Percentiles rank a stretch among this genome's conserved stretches.
phyloP scores from a whole-genome alignment of 2,329 filamentous ascomycete species.

The Thermoascus crustaceus region DNA sequence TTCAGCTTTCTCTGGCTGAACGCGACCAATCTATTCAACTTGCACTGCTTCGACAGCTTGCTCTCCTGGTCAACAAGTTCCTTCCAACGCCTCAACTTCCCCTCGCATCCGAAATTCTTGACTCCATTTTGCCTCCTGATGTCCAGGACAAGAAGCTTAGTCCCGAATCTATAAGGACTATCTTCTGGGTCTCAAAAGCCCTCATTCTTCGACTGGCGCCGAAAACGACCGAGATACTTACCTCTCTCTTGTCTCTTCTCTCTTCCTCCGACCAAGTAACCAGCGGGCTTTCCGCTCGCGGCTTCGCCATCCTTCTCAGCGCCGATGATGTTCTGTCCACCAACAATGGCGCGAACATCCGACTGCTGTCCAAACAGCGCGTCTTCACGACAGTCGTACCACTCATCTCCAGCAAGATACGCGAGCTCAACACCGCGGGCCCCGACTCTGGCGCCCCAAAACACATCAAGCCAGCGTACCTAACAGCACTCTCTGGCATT shows the following conservation, averaged over 20 bases:
- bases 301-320: slow-evolving; percentile 52
- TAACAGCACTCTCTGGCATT: slow-evolving; percentile 56
- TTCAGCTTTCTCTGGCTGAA: slow-evolving; percentile 24
- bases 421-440: slow-evolving; percentile 26
- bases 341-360: slow-evolving; percentile 53
- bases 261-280: slow-evolving; percentile 38
- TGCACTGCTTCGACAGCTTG: slow-evolving; percentile 35
- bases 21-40: slow-evolving; percentile 30
- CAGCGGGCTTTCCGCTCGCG: slow-evolving; percentile 46
- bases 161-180: slow-evolving; percentile 42
- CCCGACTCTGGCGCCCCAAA: slow-evolving; percentile 23
- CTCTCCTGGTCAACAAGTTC: slow-evolving; percentile 36
- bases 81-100: slow-evolving; percentile 25
- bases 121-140: slow-evolving; percentile 20
- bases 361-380: slow-evolving; percentile 56
- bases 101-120: slow-evolving; percentile 24
- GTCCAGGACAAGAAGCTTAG: slow-evolving; percentile 17
- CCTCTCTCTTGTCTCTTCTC: slow-evolving; percentile 40
- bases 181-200: slow-evolving; percentile 55
- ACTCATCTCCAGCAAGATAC: slow-evolving; percentile 46
- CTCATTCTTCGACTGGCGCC: slow-evolving; percentile 48
- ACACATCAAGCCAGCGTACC: slow-evolving; percentile 50
- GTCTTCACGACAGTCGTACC: slow-evolving; percentile 54
- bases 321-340: slow-evolving; percentile 54
- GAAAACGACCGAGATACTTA: slow-evolving; percentile 44